Evolutionary conservation across 495 filamentous ascomycete species (phyloP), one percentile per base, ranked within the genome.

Genomic region (Trichoderma gamsii): DNA sequence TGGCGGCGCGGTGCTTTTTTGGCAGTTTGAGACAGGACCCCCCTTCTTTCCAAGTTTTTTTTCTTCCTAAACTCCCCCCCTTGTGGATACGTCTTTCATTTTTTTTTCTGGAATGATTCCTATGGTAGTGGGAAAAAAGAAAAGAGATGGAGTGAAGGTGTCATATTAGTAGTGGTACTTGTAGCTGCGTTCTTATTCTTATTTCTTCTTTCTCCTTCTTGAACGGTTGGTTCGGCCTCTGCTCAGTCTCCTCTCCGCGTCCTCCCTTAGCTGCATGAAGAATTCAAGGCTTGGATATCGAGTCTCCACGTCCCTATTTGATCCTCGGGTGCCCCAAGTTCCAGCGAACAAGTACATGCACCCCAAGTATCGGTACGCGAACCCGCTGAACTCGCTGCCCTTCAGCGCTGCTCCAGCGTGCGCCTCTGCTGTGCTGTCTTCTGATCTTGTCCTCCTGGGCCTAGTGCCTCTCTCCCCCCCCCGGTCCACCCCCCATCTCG

Each of bases 71-170:
- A 13, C n/a, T 61, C 56, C 16, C 23, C 56, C 56, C 25, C 56
- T 27, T 27, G 56, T 61, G 56, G 56, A 61, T 61, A 61, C 56
- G 16, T 18, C 27, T 32, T 18, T n/a, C n/a, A 29, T 12, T 61
- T 61, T 61, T 61, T 61, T 13, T 61, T 61, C 56, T 61, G 56
- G 56, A 61, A 61, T 61, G 56, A 61, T 61, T 61, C 56, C 12
- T 27, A 7, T 61, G n/a, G 27, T 61, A 16, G 16, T n/a, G n/a
- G 15, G 13, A 49, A 49, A n/a, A 7, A 38, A 38, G 29, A 29
- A 38, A 38, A 38, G 35, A 38, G 35, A 38, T 7, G 35, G 8
- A 38, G 35, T 38, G 35, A 38, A 9, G 35, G 35, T 38, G 35
- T 38, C 35, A 38, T 38, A 38, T 7, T 38, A 38, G 35, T 38